Percentiles rank a stretch among this genome's conserved stretches.
Conservation (phyloP, 2,329 filamentous ascomycete genomes). For the Alternaria novae-zelandiae region DNA sequence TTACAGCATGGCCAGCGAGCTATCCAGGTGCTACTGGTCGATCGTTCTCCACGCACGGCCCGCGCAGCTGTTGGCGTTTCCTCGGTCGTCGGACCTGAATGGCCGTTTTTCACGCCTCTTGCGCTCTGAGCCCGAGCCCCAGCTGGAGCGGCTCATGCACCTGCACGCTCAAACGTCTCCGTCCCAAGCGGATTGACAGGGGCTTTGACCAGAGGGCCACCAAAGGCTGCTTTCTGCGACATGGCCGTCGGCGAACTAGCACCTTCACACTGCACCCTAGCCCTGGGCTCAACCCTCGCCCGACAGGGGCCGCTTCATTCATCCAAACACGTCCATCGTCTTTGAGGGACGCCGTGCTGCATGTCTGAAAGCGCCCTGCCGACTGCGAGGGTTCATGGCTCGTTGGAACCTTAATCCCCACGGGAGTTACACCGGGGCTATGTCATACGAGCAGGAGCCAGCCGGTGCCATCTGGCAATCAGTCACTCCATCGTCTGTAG, state of each 20-base stretch:
- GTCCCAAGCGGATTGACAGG: constrained; percentile 27
- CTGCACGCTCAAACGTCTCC: constrained; percentile 38
- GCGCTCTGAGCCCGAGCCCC: constrained; percentile 23
- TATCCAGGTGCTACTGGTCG: constrained; percentile 26
- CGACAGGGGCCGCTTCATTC: constrained; percentile 3
- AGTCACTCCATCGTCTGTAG: constrained; percentile 41
- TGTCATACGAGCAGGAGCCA: constrained; percentile 48
- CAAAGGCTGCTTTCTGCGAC: constrained; percentile 11
- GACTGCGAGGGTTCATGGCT: constrained; percentile 34
- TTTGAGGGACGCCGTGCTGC: not conserved
- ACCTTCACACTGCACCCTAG: constrained; percentile 2
- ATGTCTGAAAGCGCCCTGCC: constrained; percentile 5
- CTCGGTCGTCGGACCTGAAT: constrained; percentile 30
- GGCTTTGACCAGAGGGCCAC: constrained; percentile 19
- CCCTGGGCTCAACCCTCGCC: constrained; percentile 13
- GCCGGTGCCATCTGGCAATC: constrained; percentile 40
- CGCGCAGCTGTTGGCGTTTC: constrained; percentile 24
- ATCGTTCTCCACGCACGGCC: constrained; percentile 38
- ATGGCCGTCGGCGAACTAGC: constrained; percentile 17
- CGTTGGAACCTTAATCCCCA: constrained; percentile 41
- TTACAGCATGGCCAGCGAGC: constrained; percentile 16
- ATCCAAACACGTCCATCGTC: not conserved
- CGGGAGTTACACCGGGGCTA: constrained; percentile 49
- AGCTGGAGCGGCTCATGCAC: constrained; percentile 38
- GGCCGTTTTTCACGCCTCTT: constrained; percentile 35